These are phyloP conservation scores for Sporormia fimetaria DNA, from an alignment of 495 filamentous ascomycete species.

Conservation along the genomic window DNA sequence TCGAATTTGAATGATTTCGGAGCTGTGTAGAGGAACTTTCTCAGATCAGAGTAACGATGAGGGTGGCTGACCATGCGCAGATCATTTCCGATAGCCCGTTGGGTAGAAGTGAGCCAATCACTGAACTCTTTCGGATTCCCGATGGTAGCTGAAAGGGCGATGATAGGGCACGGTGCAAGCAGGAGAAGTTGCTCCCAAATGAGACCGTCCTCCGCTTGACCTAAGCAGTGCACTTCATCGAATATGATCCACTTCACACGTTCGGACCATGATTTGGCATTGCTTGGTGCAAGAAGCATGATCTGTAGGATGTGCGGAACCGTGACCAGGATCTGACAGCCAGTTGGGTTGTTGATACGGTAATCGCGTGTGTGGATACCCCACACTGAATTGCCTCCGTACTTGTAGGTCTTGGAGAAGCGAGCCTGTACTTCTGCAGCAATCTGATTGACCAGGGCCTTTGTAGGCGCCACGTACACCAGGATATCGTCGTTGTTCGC, in stretches of 20 bases:
- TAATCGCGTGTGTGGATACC: slow-evolving; percentile 67
- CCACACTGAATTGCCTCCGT: slow-evolving; percentile 57
- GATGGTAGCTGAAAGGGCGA: slow-evolving; percentile 70
- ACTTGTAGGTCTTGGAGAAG: slow-evolving; percentile 51
- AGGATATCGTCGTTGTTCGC: slow-evolving; percentile 54
- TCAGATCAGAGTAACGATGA: slow-evolving; percentile 59
- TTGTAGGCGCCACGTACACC: slow-evolving; percentile 72
- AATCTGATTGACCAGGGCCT: slow-evolving; percentile 75
- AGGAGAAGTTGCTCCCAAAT: slow-evolving; percentile 74
- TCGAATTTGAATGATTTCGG: slow-evolving; percentile 44
- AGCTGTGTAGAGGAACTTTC: slow-evolving; percentile 54
- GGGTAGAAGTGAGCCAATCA: slow-evolving; percentile 52
- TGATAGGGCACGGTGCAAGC: slow-evolving; percentile 63
- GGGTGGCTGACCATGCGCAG: slow-evolving; percentile 54
- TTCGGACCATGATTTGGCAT: slow-evolving; percentile 55
- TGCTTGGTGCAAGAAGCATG: slow-evolving; percentile 57
- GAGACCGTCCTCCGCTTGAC: slow-evolving; percentile 63
- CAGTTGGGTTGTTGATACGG: slow-evolving; percentile 55
- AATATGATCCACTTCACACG: slow-evolving; percentile 66
- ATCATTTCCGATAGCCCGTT: slow-evolving; percentile 44
- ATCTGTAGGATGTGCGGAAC: slow-evolving; percentile 70
- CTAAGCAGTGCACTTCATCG: slow-evolving; percentile 75
- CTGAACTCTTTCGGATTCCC: slow-evolving; percentile 63
- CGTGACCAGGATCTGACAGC: slow-evolving; percentile 65
- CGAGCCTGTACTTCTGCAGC: slow-evolving; percentile 60